Percentiles rank a stretch among this genome's conserved stretches.
phyloP scores from a whole-genome alignment of 73 alveolate genomes.

The Paramecium primaurelia region DNA sequence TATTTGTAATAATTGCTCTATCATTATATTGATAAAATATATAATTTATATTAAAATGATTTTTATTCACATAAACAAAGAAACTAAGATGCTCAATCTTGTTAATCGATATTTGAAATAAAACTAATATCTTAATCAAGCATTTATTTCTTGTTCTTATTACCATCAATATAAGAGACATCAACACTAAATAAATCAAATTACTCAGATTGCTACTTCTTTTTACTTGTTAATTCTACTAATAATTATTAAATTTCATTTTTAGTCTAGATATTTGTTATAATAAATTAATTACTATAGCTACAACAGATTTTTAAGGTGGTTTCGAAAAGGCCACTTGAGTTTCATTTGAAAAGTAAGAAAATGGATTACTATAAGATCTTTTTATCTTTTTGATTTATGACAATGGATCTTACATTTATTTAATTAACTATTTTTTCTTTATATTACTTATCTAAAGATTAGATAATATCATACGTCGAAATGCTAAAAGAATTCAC shows the following conservation, averaged over 20 bases:
- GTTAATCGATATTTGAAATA: slow-evolving; percentile 1
- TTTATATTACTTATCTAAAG: background rate
- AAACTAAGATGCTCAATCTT: background rate
- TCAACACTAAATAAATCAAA: slow-evolving; percentile 9
- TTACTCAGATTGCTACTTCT: background rate
- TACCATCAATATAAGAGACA: slow-evolving; percentile 21
- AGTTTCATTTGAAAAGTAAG: background rate
- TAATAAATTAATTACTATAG: background rate
- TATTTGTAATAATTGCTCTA: background rate
- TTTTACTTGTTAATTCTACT: background rate
- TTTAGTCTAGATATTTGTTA: background rate
- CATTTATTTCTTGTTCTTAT: background rate
- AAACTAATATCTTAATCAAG: slow-evolving; percentile 38
- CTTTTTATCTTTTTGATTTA: background rate
- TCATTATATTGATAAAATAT: background rate
- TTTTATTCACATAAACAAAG: background rate
- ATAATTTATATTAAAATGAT: background rate
- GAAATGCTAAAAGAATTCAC: background rate
- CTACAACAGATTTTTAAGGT: background rate
- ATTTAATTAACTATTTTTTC: background rate
- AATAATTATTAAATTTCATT: background rate
- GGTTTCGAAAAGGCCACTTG: background rate
- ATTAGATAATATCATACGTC: background rate
- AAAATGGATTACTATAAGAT: slow-evolving; percentile 47
- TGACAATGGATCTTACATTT: background rate